These are phyloP conservation scores for Cordyceps militaris DNA, from an alignment of 2,329 filamentous ascomycete species.

Conservation along the genomic window DNA sequence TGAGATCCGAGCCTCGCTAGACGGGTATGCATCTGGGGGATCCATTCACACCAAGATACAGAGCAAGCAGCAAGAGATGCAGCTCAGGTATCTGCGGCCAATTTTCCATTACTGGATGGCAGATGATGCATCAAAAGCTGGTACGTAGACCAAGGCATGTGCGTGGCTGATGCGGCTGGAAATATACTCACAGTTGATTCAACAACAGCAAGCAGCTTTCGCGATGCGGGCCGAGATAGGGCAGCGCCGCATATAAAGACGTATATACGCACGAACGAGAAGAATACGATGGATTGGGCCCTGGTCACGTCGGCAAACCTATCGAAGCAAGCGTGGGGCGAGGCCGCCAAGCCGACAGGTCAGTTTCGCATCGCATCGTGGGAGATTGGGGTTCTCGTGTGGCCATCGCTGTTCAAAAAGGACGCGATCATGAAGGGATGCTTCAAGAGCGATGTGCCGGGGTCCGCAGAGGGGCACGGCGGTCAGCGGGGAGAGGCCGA, in stretches of 20 bases:
- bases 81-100: constrained; percentile 64
- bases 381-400: constrained; percentile 77
- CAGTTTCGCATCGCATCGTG: constrained; percentile 70
- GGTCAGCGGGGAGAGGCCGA: constrained; percentile 19
- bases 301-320: constrained; percentile 86
- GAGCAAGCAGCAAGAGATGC: constrained; percentile 62
- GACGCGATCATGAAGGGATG: constrained; percentile 57
- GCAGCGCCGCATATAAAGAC: constrained; percentile 89
- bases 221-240: constrained; percentile 54
- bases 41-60: constrained; percentile 79
- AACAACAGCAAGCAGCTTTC: not conserved
- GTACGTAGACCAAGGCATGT: not conserved
- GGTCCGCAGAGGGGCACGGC: not conserved
- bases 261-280: constrained; percentile 60
- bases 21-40: constrained; percentile 68
- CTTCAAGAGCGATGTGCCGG: constrained; percentile 57
- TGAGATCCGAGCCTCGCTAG: constrained; percentile 68
- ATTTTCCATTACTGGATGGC: constrained; percentile 67
- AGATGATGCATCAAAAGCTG: constrained; percentile 38
- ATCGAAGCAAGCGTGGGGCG: constrained; percentile 84
- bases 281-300: constrained; percentile 66
- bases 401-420: constrained; percentile 56
- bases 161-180: not conserved
- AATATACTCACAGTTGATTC: not conserved
- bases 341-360: constrained; percentile 46